phyloP scores from a whole-genome alignment of 140 eudicot genomes.

The Ambrosia hybrid region DNA sequence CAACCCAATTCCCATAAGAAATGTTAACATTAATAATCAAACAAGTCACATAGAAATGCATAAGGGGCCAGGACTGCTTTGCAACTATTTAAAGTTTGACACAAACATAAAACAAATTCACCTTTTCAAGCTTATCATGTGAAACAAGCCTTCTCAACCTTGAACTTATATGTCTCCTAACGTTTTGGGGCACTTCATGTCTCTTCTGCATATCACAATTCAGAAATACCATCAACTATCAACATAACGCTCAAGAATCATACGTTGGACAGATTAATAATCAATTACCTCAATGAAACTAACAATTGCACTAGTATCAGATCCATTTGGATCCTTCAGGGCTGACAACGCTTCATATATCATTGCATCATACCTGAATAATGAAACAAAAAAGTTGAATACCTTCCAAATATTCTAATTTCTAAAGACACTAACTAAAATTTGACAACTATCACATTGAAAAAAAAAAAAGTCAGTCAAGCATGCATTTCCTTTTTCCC shows the following conservation, averaged over 20 bases:
- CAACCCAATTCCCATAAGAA: not conserved
- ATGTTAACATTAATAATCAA: too few species aligned
- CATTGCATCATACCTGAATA: constrained; percentile 60
- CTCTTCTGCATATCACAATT: constrained; percentile 52
- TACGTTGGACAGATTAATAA: not conserved
- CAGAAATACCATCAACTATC: not conserved
- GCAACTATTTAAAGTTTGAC: constrained; percentile 5
- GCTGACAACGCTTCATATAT: constrained; percentile 66
- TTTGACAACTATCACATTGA: not conserved
- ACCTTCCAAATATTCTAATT: not conserved
- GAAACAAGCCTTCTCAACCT: constrained; percentile 69
- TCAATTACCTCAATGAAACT: constrained; percentile 60
- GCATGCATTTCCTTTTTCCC: too few species aligned
- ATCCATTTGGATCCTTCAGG: constrained; percentile 66
- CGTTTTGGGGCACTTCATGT: constrained; percentile 58
- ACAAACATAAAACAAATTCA: constrained; percentile 27
- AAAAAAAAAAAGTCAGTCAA: too few species aligned
- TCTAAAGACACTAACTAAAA: not conserved
- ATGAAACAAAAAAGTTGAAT: constrained; percentile 11
- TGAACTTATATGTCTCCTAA: constrained; percentile 57
- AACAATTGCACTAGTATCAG: constrained; percentile 55
- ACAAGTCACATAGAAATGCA: too few species aligned
- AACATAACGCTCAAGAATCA: not conserved
- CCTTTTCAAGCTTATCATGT: constrained; percentile 89
- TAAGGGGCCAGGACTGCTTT: not conserved